Evolutionary conservation across 257 asterid genomes (phyloP).

Genomic region (Nicotiana paniculata): DNA sequence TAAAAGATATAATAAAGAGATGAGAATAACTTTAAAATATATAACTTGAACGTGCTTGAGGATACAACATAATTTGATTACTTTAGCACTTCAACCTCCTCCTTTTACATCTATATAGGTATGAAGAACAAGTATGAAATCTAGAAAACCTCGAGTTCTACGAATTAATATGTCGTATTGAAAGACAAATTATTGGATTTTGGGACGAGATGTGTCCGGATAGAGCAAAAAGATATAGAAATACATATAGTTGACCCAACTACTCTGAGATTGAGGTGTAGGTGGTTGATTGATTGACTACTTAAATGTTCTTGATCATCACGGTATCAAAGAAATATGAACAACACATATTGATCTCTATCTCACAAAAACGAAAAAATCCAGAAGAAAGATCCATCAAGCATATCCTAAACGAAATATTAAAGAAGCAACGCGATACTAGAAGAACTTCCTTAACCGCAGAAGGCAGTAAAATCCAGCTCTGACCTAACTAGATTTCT

Average conservation of each 20-base stretch:
- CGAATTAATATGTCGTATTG: background rate
- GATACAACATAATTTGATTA: background rate
- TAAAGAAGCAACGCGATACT: background rate
- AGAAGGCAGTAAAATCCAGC: background rate
- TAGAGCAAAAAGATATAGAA: background rate
- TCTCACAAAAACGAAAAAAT: background rate
- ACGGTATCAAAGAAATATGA: background rate
- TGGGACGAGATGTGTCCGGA: background rate
- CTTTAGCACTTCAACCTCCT: background rate
- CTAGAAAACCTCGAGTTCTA: background rate
- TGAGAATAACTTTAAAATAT: background rate
- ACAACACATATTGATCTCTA: background rate
- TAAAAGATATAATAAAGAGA: background rate
- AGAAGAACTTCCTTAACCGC: background rate
- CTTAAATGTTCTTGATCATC: background rate
- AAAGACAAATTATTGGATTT: background rate
- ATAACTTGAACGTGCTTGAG: background rate
- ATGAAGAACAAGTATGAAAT: background rate
- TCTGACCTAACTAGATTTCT: background rate
- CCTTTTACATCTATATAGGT: background rate
- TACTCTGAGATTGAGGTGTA: background rate
- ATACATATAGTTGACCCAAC: background rate
- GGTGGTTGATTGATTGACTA: background rate
- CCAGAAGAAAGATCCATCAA: too few relatives aligned
- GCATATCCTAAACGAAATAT: background rate